These are phyloP conservation scores for Russula ochroleuca DNA, from an alignment of 768 basidiomycete species.

Conservation along the genomic window DNA sequence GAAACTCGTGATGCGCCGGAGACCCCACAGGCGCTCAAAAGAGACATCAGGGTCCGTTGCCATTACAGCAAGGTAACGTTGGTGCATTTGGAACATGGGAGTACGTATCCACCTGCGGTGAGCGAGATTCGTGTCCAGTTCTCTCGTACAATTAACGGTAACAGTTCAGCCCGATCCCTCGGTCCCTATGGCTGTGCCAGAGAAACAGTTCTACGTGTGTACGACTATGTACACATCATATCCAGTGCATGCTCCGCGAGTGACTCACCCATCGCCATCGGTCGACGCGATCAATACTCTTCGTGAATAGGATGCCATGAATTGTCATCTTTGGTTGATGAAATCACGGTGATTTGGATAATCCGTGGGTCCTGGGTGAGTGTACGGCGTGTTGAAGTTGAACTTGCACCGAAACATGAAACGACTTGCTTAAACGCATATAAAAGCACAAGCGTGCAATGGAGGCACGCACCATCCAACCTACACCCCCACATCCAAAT, in stretches of 20 bases:
- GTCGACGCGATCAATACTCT: conserved; percentile 19
- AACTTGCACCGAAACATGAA: conserved; percentile 12
- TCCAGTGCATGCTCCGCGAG: conserved; percentile 8
- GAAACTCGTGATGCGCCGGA: conserved; percentile 2
- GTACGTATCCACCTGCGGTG: conserved; percentile 2
- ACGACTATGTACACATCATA: conserved; percentile 5
- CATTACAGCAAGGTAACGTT: conserved; percentile 7
- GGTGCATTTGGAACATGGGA: conserved; percentile 11
- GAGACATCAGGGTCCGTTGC: conserved; percentile 9
- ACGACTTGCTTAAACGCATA: conserved; percentile 9
- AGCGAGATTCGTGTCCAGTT: conserved; percentile 18
- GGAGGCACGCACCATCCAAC: neutral
- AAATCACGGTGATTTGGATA: conserved; percentile 22
- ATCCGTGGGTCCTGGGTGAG: conserved; percentile 5
- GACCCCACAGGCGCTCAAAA: neutral
- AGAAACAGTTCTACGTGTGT: conserved; percentile 15
- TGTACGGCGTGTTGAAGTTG: neutral
- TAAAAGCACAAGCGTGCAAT: conserved; percentile 5
- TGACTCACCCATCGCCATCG: conserved; percentile 18
- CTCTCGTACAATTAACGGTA: conserved; percentile 5
- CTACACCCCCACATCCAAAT: neutral
- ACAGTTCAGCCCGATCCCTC: neutral
- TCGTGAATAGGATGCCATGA: conserved; percentile 8
- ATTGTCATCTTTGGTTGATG: conserved; percentile 16
- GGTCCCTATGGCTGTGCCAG: conserved; percentile 8